A percentile compares a stretch with the other conserved stretches of the same genome.
Conservation (phyloP, 345 rosid genomes). For the Schrenkiella parvula region DNA sequence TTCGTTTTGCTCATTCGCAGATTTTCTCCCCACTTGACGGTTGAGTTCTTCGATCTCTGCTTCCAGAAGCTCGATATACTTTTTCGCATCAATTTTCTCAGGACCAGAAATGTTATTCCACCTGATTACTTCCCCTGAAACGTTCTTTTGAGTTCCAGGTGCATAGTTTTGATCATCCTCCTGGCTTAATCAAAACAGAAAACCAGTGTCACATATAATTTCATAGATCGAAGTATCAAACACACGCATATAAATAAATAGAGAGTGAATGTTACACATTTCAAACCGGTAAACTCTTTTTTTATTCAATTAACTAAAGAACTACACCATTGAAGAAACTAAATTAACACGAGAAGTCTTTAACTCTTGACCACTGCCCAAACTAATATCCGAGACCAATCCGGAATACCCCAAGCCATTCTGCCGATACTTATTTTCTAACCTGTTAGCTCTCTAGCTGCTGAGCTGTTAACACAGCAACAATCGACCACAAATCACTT, state of each 20-base stretch:
- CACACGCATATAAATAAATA: neutral
- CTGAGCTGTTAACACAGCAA: neutral
- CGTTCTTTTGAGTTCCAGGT: slow-evolving; percentile 92
- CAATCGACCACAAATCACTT: neutral
- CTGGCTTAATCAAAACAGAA: slow-evolving; percentile 23
- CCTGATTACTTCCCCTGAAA: slow-evolving; percentile 85
- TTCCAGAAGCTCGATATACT: slow-evolving; percentile 88
- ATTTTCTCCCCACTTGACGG: slow-evolving; percentile 63
- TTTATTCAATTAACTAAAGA: neutral
- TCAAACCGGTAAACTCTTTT: neutral
- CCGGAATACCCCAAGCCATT: too few species aligned
- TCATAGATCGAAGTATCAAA: neutral
- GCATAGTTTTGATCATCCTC: slow-evolving; percentile 75
- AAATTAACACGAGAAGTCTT: neutral
- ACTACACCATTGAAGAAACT: neutral
- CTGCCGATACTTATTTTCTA: too few species aligned
- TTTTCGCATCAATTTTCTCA: slow-evolving; percentile 86
- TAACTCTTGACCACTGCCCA: neutral
- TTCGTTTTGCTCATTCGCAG: slow-evolving; percentile 67
- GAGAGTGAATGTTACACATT: neutral
- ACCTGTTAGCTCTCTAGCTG: neutral
- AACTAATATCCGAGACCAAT: neutral
- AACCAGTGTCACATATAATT: neutral
- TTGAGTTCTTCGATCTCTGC: slow-evolving; percentile 93
- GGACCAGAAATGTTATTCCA: slow-evolving; percentile 90